Base-by-base conservation (phyloP, 495 filamentous ascomycete genomes). In the Penicillium egyptiacum region DNA sequence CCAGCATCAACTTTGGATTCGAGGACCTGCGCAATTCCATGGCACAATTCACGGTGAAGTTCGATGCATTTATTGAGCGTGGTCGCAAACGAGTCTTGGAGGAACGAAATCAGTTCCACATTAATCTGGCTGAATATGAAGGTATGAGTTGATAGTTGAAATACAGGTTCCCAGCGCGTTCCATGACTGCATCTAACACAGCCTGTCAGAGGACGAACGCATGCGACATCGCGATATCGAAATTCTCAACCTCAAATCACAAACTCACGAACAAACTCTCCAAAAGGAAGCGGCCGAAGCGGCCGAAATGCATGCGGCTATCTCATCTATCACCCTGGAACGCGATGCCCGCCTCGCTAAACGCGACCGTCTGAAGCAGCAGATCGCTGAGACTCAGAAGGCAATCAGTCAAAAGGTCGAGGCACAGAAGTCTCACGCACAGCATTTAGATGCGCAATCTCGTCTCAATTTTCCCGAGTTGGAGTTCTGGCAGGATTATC, bases 21-120 rank as follows among this genome's bases (percentile, higher is more conserved):
- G 93, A 98, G 56, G 92, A 96, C 58, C 78, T 98, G 57, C 92
- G 92, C 72, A 90, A 91, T 60, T 87, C 91, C 73, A 98, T 98
- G 93, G 85, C 88, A 26, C 88, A 88, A 50, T 98, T 98, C 71
- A 98, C 91, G 0, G 83, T 84, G 10, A 88, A 83, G 55, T 98
- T 98, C 62, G 94, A 98, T 66, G 86, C 86, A 7, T 97, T 97
- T 66, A 97, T 98, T 62, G 92, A 96, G 59, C 84, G 87, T 54
- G 90, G 92, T 4, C 83, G 92, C 17, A 94, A 92, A 73, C 85
- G 88, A 47, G 89, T 98, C 7, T 73, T 96, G 14, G 91, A 96
- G 56, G 93, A 98, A 70, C 82, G 91, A 61, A 98, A 97, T 70
- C 86, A 95, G 57, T 98, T 97, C 73, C 86, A 87, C 50, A 90